phyloP scores from a whole-genome alignment of 1,284 basidiomycete species.

The Phenoliferia sp. region DNA sequence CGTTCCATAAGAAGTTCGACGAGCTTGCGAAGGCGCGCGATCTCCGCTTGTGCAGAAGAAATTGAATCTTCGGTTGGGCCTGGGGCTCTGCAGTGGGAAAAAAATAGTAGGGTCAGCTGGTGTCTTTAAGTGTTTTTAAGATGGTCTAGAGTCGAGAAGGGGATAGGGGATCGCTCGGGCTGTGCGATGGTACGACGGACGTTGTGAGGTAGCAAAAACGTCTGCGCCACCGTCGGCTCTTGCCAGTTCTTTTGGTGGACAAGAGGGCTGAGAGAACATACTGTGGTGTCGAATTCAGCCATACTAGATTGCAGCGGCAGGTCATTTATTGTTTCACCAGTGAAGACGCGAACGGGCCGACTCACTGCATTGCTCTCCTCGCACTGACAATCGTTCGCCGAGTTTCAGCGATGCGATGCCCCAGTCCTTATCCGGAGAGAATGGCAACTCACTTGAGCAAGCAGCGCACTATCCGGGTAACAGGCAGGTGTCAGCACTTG shows the following conservation, averaged over 20 bases:
- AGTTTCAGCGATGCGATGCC: not conserved
- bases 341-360: not conserved
- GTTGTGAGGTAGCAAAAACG: too few relatives aligned
- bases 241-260: too few relatives aligned
- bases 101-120: not conserved
- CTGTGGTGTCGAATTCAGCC: not conserved
- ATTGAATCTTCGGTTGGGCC: not conserved
- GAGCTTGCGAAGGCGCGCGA: slow-evolving; percentile 18
- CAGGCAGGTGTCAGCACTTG: not conserved
- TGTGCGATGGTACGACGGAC: too few relatives aligned
- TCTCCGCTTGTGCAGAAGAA: slow-evolving; percentile 4
- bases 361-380: not conserved
- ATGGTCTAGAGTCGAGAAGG: not conserved
- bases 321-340: too few relatives aligned
- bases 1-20: slow-evolving; percentile 26
- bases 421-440: not conserved
- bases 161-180: not conserved
- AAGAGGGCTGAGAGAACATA: not conserved
- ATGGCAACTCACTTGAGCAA: not conserved
- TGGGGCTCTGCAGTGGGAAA: not conserved
- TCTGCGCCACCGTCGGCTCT: too few relatives aligned
- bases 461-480: not conserved
- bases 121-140: not conserved
- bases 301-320: not conserved
- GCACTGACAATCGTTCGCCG: not conserved